Conservation (phyloP, 2,329 filamentous ascomycete species). For the Cladophialophora exuberans region DNA sequence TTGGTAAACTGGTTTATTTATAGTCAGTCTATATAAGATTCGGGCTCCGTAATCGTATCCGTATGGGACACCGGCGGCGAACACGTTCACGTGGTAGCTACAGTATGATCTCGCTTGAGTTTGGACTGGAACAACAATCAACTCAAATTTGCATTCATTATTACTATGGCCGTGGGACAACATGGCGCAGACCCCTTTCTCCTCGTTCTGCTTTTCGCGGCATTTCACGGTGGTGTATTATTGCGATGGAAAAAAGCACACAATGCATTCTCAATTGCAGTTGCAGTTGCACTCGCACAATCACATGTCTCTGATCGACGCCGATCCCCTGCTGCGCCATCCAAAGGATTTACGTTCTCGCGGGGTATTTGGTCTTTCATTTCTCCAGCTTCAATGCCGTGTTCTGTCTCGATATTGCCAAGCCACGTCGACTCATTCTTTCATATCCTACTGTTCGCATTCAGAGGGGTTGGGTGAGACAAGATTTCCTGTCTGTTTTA, state of each 20-base stretch:
- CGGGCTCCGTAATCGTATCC: too few species aligned
- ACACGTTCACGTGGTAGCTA: too few species aligned
- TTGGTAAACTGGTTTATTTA: too few species aligned
- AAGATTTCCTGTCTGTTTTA: not conserved
- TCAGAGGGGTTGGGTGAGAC: not conserved
- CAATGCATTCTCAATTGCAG: not conserved
- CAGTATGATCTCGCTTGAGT: too few species aligned
- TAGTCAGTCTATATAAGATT: too few species aligned
- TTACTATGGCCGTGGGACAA: conserved; percentile 11
- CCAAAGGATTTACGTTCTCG: conserved; percentile 2
- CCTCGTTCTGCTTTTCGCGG: not conserved
- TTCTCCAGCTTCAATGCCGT: not conserved
- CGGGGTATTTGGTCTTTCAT: conserved; percentile 9
- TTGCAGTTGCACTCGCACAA: not conserved
- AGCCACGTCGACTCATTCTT: conserved; percentile 1
- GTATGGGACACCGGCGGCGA: too few species aligned
- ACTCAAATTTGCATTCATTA: conserved; percentile 7
- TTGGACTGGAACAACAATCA: not conserved
- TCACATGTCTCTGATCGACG: conserved; percentile 5
- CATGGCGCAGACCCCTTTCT: conserved; percentile 9
- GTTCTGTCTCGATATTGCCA: not conserved
- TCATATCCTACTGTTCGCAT: not conserved
- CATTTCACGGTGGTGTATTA: conserved; percentile 4
- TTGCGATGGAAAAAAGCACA: not conserved
- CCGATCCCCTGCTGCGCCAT: conserved; percentile 18